Evolutionary conservation across 768 basidiomycete genomes (phyloP), one percentile per base, ranked within the genome.

Genomic region (Mycena chlorophos): DNA sequence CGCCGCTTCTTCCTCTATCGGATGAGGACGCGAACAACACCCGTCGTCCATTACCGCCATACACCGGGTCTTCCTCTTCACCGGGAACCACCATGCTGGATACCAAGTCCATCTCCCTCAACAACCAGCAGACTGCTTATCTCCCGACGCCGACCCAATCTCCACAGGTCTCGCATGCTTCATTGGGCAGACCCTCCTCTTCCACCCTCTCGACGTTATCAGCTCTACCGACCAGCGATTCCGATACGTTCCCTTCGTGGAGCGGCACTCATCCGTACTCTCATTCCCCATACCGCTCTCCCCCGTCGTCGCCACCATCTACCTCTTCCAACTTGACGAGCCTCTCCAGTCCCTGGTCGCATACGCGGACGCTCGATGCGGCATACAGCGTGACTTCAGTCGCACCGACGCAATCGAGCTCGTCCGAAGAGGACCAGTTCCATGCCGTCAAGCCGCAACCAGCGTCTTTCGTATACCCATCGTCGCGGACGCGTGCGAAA

Each of bases 381-480:
- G 16, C 40, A 8, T 19, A 23, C 40, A n/a, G 8, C 40, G 16
- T 12, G 8, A 23, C 40, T n/a, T n/a, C n/a, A n/a, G n/a, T n/a
- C 40, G 16, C 20, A 8, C 22, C 10, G 12, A 43, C 40, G 14
- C 40, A 43, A 6, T 43, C 40, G 16, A 23, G 40, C 25, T 46
- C 45, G 6, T 46, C 45, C 14, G 12, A 22, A 6, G 45, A 46
- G 27, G 45, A 22, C 8, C 27, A 25, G 5, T 13, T 26, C 26
- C 45, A 10, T 10, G 12, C 23, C 14, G 23, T 25, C 5, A 40
- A 40, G 39, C 8, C 39, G 19, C 13, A 10, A 10, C 39, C 39
- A 5, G 26, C 55, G 1, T 27, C 54, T n/a, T 66, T 66, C 43
- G 59, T 66, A 3, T 66, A 60, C 37, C 65, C 65, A 6, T 64